A percentile compares a stretch with the other conserved stretches of the same genome.
Evolutionary conservation across 192 early-diverging fungal species (phyloP).

Genomic region (Coemansia sp.): DNA sequence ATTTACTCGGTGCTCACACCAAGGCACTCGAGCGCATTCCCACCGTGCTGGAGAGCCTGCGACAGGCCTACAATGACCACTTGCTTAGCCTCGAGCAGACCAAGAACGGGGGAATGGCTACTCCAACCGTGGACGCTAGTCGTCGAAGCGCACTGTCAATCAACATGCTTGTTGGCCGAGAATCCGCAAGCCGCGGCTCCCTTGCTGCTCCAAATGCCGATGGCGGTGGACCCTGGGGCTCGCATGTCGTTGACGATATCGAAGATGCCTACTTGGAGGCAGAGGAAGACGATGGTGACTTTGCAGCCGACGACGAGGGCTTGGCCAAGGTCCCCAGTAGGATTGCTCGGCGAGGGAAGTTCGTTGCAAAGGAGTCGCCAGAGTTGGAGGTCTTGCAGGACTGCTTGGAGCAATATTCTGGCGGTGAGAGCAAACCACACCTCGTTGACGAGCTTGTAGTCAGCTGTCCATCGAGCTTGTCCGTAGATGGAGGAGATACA

Average conservation of each 20-base stretch:
- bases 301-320: conserved; percentile 24
- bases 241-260: conserved; percentile 65
- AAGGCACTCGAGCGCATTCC: conserved; percentile 24
- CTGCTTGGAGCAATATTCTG: conserved; percentile 36
- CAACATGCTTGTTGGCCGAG: conserved; percentile 35
- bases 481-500: neutral
- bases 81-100: conserved; percentile 21
- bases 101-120: conserved; percentile 31
- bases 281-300: conserved; percentile 64
- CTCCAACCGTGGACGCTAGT: conserved; percentile 46
- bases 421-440: conserved; percentile 9
- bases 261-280: conserved; percentile 84
- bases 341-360: neutral
- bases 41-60: conserved; percentile 26
- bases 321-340: conserved; percentile 6
- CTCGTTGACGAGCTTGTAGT: neutral
- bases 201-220: neutral
- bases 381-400: conserved; percentile 38
- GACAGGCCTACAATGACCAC: conserved; percentile 35
- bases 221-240: conserved; percentile 51
- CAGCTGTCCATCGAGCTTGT: neutral
- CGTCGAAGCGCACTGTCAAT: conserved; percentile 46
- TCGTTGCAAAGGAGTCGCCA: conserved; percentile 22
- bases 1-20: conserved; percentile 59
- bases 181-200: conserved; percentile 9